Percentiles rank a stretch among this genome's conserved stretches.
phyloP scores from a whole-genome alignment of 2,329 filamentous ascomycete species.

The Orbilia blumenaviensis region DNA sequence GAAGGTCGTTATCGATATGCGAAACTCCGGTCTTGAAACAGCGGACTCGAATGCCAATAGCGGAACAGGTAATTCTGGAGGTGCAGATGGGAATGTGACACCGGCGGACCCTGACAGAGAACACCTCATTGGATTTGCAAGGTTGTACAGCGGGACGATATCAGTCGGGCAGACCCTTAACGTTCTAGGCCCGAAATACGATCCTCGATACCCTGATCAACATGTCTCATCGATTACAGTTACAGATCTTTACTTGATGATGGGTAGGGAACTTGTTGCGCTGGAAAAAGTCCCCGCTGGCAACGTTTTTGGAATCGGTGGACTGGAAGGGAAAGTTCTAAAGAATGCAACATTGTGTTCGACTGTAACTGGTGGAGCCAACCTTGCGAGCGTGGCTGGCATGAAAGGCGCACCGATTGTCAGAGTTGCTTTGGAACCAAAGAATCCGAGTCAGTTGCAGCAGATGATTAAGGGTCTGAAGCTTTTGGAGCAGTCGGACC shows the following conservation, averaged over 20 bases:
- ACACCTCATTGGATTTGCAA: slow-evolving; percentile 91
- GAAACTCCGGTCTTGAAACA: slow-evolving; percentile 11
- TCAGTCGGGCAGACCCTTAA: slow-evolving; percentile 90
- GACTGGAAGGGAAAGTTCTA: slow-evolving; percentile 89
- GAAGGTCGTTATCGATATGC: slow-evolving; percentile 25
- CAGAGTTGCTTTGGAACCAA: slow-evolving; percentile 91
- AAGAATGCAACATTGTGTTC: slow-evolving; percentile 96
- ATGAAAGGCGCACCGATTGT: slow-evolving; percentile 90
- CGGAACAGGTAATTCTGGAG: slow-evolving; percentile 55
- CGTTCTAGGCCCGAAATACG: slow-evolving; percentile 91
- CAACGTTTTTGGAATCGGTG: slow-evolving; percentile 93
- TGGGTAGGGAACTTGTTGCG: slow-evolving; percentile 87
- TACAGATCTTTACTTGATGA: slow-evolving; percentile 89
- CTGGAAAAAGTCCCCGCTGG: slow-evolving; percentile 87
- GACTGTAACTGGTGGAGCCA: slow-evolving; percentile 83
- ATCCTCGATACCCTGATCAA: slow-evolving; percentile 73
- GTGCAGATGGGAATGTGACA: slow-evolving; percentile 62
- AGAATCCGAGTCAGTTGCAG: slow-evolving; percentile 86
- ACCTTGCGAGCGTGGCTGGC: slow-evolving; percentile 81
- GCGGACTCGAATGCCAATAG: slow-evolving; percentile 50
- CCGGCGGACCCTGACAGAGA: slow-evolving; percentile 74
- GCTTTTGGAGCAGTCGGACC: slow-evolving; percentile 90
- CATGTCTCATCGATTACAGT: slow-evolving; percentile 76
- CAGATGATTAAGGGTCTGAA: slow-evolving; percentile 92
- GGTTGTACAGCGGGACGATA: slow-evolving; percentile 89